Base-by-base conservation (phyloP, 2,329 filamentous ascomycete genomes). In the Cordyceps javanica region DNA sequence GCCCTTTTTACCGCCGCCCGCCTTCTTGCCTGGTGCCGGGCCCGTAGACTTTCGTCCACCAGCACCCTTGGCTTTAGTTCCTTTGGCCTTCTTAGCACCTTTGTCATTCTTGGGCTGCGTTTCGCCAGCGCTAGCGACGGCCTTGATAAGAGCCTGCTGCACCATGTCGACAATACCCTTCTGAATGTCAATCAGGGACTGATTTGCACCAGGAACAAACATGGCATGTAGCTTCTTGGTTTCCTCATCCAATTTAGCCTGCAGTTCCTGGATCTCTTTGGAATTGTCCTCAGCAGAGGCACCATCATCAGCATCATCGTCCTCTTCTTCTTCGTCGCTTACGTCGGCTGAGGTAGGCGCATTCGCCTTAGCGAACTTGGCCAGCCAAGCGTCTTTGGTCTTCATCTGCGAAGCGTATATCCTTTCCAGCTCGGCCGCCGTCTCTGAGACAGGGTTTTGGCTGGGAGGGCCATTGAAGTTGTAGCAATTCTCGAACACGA, bases 401-500 rank as follows among this genome's bases (percentile, higher is more conserved):
- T 80, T 78, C 85, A 93, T 91, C 67, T 91, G 81, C 5, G 73
- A 71, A 60, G 90, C 85, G 72, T 96, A 97, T 1, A 93, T 68
- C 5, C 83, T 80, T 69, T 96, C 85, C 3, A 96, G 76, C 59
- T 85, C 76, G 64, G 88, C 85, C 13, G 90, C 93, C 62, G 88
- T 79, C 30, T 79, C 70, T 59, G 90, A 86, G 16, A 95, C 89
- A 1, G 85, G 80, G 61, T 95, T 91, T 9, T 72, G 69, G 0
- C 68, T 64, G 3, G 69, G 66, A 0, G 81, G 77, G 3, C 78
- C 76, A 65, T 99, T 99, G 81, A 97, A 99, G 62, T 88, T 87
- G 76, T 86, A 91, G 71, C 93, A 97, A 70, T 99, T 99, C 64
- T 83, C 80, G 67, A 97, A 87, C 63, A 97, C 92, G 58, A 91